phyloP scores from a whole-genome alignment of 495 filamentous ascomycete species.

The Trichoderma orchidacearum region DNA sequence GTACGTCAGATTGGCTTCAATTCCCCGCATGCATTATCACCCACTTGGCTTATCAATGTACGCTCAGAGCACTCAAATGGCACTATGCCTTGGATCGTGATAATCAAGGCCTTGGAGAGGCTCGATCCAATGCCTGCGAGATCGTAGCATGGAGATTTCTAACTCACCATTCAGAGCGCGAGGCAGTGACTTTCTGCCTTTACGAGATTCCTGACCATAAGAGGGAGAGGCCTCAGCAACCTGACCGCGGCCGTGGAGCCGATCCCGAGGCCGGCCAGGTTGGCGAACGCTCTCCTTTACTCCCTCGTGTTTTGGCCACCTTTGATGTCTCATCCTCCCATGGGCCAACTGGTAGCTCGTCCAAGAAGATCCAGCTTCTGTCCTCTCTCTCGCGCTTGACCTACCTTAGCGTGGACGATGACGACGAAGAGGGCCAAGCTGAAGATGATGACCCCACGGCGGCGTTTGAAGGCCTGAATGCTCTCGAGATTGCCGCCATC shows the following conservation, averaged over 20 bases:
- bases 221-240: slow-evolving; percentile 5
- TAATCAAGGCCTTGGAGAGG: slow-evolving; percentile 53
- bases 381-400: slow-evolving; percentile 31
- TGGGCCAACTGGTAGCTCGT: slow-evolving; percentile 6
- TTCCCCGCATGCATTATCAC: not conserved
- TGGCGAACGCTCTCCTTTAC: slow-evolving; percentile 24
- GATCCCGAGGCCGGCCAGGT: slow-evolving; percentile 14
- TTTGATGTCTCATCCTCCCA: slow-evolving; percentile 6
- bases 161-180: slow-evolving; percentile 61
- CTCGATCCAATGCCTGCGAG: slow-evolving; percentile 75
- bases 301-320: slow-evolving; percentile 9
- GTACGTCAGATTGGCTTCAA: slow-evolving; percentile 42
- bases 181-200: slow-evolving; percentile 74
- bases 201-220: slow-evolving; percentile 48
- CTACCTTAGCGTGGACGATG: slow-evolving; percentile 23
- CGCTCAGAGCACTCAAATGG: slow-evolving; percentile 60
- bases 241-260: not conserved
- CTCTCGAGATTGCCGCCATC: slow-evolving; percentile 79
- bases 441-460: slow-evolving; percentile 44
- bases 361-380: slow-evolving; percentile 21
- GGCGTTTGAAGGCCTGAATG: slow-evolving; percentile 66
- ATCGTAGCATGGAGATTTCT: slow-evolving; percentile 86
- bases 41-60: not conserved
- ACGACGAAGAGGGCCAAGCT: slow-evolving; percentile 17
- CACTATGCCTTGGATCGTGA: slow-evolving; percentile 52